Evolutionary conservation across 148 eudicot species (phyloP).

Genomic region (Camellia granthamiana): DNA sequence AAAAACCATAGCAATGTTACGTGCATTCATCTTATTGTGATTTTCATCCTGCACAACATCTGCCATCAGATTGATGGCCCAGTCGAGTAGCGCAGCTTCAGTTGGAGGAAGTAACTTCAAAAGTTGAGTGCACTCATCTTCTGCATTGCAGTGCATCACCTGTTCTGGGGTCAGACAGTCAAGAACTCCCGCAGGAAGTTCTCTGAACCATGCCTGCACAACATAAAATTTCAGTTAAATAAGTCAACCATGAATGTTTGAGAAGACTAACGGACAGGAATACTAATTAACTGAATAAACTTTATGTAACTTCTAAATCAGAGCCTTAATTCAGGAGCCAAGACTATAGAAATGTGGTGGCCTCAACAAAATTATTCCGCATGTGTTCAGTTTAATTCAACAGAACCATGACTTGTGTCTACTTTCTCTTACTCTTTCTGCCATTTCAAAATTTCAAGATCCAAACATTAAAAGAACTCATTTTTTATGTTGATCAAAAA

Average conservation of each 20-base stretch:
- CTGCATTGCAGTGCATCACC: constrained; percentile 88
- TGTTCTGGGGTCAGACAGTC: constrained; percentile 75
- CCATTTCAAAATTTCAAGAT: not conserved
- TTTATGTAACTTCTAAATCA: not conserved
- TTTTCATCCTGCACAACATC: constrained; percentile 68
- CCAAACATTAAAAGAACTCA: not conserved
- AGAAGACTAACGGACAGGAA: not conserved
- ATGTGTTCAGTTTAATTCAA: not conserved
- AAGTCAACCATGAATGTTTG: not conserved
- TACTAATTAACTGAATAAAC: not conserved
- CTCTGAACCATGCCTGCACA: constrained; percentile 93
- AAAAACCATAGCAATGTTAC: constrained; percentile 90
- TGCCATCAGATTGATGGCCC: constrained; percentile 92
- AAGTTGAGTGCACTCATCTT: constrained; percentile 62
- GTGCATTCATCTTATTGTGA: constrained; percentile 88
- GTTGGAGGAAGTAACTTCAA: constrained; percentile 64
- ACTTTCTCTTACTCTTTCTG: not conserved
- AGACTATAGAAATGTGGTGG: not conserved
- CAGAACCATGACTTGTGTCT: not conserved
- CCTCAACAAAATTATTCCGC: not conserved
- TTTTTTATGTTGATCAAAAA: not conserved
- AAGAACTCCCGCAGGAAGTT: constrained; percentile 84
- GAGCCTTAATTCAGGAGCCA: not conserved
- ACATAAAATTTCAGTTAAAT: not conserved
- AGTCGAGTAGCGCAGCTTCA: constrained; percentile 79